These are phyloP conservation scores for Coriaria nepalensis DNA, from an alignment of 306 rosid genomes.

Conservation along the genomic window DNA sequence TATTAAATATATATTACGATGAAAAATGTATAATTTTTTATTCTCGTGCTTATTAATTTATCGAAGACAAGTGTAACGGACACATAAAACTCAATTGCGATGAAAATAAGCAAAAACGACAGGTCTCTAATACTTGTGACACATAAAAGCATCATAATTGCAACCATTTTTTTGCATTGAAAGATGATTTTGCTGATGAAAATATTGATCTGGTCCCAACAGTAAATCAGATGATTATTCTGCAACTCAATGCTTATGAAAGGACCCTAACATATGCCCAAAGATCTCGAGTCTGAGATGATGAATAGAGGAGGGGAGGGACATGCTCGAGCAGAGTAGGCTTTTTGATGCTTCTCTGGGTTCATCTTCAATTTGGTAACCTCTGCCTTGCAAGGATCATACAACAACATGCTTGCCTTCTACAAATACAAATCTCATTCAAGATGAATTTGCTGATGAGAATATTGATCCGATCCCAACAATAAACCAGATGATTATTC, in stretches of 20 bases:
- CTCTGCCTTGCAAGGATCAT: constrained; percentile 89
- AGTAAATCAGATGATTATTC: no score
- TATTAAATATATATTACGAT: no score
- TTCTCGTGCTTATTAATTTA: no score
- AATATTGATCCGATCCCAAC: constrained; percentile 39
- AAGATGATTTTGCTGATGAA: no score
- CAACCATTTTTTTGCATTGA: no score
- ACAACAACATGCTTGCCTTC: constrained; percentile 23
- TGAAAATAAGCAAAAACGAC: no score
- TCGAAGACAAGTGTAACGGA: no score
- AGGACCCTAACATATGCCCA: constrained; percentile 97
- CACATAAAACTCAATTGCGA: no score
- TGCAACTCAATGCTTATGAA: constrained; percentile 96
- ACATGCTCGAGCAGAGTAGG: constrained; percentile 67
- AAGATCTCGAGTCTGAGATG: constrained; percentile 77
- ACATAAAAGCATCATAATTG: no score
- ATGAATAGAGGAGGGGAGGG: constrained; percentile 69
- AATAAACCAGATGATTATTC: constrained; percentile 9
- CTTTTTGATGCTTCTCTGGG: constrained; percentile 86
- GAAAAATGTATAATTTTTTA: no score
- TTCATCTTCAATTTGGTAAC: constrained; percentile 95
- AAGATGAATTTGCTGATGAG: constrained; percentile 60
- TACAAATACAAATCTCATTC: constrained; percentile 15
- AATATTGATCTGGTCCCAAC: no score
- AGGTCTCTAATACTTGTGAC: no score